These are phyloP conservation scores for Fusarium sp. DNA, from an alignment of 2,329 filamentous ascomycete species.

Conservation along the genomic window DNA sequence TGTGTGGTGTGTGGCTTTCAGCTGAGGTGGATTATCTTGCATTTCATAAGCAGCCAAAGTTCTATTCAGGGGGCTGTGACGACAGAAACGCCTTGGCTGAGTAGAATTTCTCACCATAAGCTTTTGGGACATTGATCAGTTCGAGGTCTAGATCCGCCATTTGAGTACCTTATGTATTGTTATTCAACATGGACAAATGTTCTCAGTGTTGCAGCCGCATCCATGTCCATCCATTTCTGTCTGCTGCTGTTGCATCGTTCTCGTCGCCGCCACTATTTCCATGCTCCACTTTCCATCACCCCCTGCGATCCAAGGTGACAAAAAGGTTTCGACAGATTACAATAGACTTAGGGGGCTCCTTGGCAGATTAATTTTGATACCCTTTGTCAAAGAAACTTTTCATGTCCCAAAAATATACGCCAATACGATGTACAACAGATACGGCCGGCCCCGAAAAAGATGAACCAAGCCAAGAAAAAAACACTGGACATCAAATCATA, in stretches of 20 bases:
- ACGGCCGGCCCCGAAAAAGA: constrained; percentile 34
- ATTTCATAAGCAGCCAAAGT: constrained; percentile 19
- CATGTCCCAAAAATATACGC: constrained; percentile 25
- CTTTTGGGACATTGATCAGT: not conserved
- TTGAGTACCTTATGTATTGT: not conserved
- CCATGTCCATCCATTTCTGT: not conserved
- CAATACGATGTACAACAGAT: constrained; percentile 9
- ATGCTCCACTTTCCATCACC: constrained; percentile 27
- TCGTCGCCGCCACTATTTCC: constrained; percentile 21
- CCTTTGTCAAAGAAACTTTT: not conserved
- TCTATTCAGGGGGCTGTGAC: constrained; percentile 14
- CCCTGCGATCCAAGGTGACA: not conserved
- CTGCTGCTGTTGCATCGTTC: not conserved
- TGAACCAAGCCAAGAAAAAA: constrained; percentile 30
- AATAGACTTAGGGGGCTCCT: too few relatives aligned
- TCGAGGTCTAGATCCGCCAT: not conserved
- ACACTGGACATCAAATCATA: constrained; percentile 30
- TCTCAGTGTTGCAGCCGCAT: not conserved
- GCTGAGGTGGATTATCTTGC: constrained; percentile 26
- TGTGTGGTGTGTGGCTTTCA: constrained; percentile 31
- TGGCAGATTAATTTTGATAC: not conserved
- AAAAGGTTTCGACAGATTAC: not conserved
- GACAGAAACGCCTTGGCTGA: constrained; percentile 27
- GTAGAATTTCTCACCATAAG: not conserved
- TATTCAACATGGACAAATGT: not conserved